These are phyloP conservation scores for Metarhizium album DNA, from an alignment of 2,329 filamentous ascomycete genomes.

Conservation along the genomic window DNA sequence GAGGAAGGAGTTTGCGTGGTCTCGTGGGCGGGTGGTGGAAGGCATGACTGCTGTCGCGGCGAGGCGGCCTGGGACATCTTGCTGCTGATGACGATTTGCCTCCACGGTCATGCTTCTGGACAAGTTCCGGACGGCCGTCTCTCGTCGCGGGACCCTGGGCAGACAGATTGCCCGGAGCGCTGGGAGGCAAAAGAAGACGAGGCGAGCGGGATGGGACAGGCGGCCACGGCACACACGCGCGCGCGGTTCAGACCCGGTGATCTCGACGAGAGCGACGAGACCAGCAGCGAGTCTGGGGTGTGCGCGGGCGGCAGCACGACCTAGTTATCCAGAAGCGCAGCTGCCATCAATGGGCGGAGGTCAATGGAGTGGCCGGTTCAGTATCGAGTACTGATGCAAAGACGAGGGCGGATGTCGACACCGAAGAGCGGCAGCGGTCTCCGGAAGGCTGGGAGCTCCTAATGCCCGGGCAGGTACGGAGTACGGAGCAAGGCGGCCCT, in stretches of 20 bases:
- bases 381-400: neutral
- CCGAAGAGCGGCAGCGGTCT: conserved; percentile 3
- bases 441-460: neutral
- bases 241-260: conserved; percentile 9
- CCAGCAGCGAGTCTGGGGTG: conserved; percentile 8
- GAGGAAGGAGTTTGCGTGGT: conserved; percentile 36
- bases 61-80: conserved; percentile 27
- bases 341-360: conserved; percentile 8
- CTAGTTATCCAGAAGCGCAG: conserved; percentile 3
- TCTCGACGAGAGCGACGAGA: conserved; percentile 7
- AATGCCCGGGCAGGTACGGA: neutral
- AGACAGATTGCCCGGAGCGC: neutral
- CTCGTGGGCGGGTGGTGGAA: conserved; percentile 13
- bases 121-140: neutral
- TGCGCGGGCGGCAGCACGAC: conserved; percentile 11
- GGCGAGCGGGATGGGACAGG: neutral
- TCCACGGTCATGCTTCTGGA: conserved; percentile 26
- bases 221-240: conserved; percentile 8
- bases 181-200: neutral
- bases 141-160: neutral
- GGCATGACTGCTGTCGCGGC: conserved; percentile 19
- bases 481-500: too few relatives aligned
- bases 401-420: conserved; percentile 1
- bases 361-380: neutral
- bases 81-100: conserved; percentile 22